Percentiles rank a stretch among this genome's conserved stretches.
phyloP scores from a whole-genome alignment of 148 eudicot genomes.

The Diospyros lotus region DNA sequence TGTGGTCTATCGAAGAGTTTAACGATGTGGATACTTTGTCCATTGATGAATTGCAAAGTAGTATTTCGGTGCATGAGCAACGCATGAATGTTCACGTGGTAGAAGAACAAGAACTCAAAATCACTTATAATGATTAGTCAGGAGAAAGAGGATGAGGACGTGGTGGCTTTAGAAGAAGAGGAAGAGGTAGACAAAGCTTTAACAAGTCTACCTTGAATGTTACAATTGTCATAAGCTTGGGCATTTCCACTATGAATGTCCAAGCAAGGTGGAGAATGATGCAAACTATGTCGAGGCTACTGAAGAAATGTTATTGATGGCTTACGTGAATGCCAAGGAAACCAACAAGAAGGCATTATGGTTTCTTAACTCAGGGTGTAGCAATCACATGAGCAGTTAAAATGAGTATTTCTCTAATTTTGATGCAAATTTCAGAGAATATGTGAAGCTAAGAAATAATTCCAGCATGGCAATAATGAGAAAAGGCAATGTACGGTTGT shows the following conservation, averaged over 20 bases:
- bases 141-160: neutral
- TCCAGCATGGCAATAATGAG: neutral
- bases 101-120: too few relatives aligned
- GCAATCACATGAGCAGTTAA: conserved; percentile 1
- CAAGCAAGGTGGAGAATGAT: neutral
- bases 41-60: too few relatives aligned
- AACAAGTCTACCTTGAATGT: neutral
- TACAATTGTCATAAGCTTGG: neutral
- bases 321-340: neutral
- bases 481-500: neutral
- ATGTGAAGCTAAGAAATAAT: neutral
- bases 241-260: neutral
- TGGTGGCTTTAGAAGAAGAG: neutral
- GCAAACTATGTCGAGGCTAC: neutral
- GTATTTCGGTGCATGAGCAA: too few relatives aligned
- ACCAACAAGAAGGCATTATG: neutral
- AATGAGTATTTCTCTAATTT: neutral
- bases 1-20: too few relatives aligned
- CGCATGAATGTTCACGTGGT: too few relatives aligned
- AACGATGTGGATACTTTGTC: too few relatives aligned
- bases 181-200: too few relatives aligned
- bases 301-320: conserved; percentile 3
- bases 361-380: conserved; percentile 4
- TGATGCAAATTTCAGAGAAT: neutral
- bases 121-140: too few relatives aligned